These are phyloP conservation scores for Coemansia erecta DNA, from an alignment of 192 early-diverging fungal genomes.

Conservation along the genomic window DNA sequence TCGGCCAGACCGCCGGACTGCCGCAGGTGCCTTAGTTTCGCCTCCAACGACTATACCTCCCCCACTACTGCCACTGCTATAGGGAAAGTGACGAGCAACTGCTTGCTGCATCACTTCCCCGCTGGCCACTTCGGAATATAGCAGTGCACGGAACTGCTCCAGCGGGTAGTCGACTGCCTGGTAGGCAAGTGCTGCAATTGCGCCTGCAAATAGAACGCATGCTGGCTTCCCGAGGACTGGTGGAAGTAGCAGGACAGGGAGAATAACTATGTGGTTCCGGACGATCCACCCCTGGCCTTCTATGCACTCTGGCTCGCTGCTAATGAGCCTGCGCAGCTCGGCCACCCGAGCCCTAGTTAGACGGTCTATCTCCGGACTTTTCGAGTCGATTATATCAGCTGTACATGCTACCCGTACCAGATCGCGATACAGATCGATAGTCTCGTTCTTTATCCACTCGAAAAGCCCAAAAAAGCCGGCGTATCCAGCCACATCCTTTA, in stretches of 20 bases:
- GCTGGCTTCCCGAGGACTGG: conserved; percentile 53
- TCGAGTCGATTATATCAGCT: conserved; percentile 13
- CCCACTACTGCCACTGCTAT: conserved; percentile 1
- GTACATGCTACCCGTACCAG: conserved; percentile 40
- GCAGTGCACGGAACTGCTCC: conserved; percentile 63
- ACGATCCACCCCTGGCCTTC: conserved; percentile 39
- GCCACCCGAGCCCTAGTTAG: conserved; percentile 28
- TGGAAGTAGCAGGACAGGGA: conserved; percentile 43
- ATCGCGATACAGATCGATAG: conserved; percentile 61
- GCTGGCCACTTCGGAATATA: conserved; percentile 63
- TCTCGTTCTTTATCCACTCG: conserved; percentile 72
- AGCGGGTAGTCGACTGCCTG: conserved; percentile 72
- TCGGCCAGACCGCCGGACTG: neutral
- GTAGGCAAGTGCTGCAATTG: conserved; percentile 64
- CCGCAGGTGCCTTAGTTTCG: neutral
- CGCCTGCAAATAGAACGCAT: conserved; percentile 60
- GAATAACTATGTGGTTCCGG: conserved; percentile 16
- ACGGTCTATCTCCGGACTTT: conserved; percentile 17
- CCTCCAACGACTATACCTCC: neutral
- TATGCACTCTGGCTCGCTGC: conserved; percentile 23
- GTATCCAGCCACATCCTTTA: conserved; percentile 68
- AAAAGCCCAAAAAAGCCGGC: conserved; percentile 76
- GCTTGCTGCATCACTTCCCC: conserved; percentile 34
- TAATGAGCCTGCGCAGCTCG: conserved; percentile 35
- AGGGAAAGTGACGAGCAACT: conserved; percentile 28